Percentiles rank a stretch among this genome's conserved stretches.
These are phyloP conservation scores for Wickerhamiella kazuoi DNA, from an alignment of 805 yeast genomes.

Conservation along the genomic window DNA sequence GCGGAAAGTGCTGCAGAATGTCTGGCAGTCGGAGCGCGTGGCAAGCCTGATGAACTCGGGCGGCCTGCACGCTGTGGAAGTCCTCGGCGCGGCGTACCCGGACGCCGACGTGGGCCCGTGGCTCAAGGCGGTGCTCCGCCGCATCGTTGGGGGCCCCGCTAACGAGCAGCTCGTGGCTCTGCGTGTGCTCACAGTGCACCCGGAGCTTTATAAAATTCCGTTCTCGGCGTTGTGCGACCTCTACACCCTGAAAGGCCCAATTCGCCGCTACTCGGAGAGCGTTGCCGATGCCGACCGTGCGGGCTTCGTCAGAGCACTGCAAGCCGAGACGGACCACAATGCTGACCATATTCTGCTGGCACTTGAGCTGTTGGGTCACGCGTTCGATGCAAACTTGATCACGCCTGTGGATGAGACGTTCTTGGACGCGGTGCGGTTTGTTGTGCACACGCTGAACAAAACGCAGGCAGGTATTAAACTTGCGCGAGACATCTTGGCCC, in stretches of 20 bases:
- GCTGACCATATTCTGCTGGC: neutral
- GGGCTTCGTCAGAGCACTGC: neutral
- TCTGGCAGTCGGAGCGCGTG: constrained; percentile 1
- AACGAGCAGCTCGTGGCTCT: constrained; percentile 4
- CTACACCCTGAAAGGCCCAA: neutral
- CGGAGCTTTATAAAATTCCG: constrained; percentile 1
- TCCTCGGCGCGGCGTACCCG: constrained; percentile 5
- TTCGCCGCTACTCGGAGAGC: neutral
- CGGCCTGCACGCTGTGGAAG: constrained; percentile 1
- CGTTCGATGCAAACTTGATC: neutral
- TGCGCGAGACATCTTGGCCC: constrained; percentile 2
- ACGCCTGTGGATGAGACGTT: neutral
- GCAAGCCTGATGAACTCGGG: constrained; percentile 1
- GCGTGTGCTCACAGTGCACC: constrained; percentile 1
- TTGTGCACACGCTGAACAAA: neutral
- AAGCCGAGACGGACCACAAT: neutral
- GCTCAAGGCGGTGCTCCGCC: constrained; percentile 1
- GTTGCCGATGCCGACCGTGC: neutral
- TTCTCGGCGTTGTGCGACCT: neutral
- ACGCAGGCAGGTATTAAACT: neutral
- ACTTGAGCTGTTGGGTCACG: neutral
- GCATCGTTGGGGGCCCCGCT: neutral
- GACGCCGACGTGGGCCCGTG: constrained; percentile 3
- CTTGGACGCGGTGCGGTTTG: neutral
- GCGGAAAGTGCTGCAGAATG: neutral